Base-by-base conservation (phyloP, 2,329 filamentous ascomycete genomes). In the Neofusicoccum laricinum region DNA sequence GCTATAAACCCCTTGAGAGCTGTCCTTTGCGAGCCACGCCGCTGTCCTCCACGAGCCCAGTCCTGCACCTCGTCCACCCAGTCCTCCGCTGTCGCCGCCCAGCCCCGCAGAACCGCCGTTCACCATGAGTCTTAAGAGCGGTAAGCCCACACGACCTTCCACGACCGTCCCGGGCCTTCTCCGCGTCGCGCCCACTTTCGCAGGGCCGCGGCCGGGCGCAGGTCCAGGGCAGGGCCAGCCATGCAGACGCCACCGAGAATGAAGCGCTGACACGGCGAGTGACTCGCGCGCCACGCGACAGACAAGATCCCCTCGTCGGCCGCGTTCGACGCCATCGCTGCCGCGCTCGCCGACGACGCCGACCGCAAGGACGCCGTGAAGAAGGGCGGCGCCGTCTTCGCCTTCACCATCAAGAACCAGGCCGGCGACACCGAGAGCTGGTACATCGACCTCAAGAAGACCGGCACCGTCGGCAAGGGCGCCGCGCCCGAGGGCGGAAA, bases 391-490 rank as follows among this genome's bases (percentile, higher is more conserved):
- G 92, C 90, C 66, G 83, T 98, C 77, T 97, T 96, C 78, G 89
- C 89, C 66, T 98, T 99, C 81, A 92, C 87, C 63, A 83, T 99
- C 69, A 98, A 96, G 85, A 99, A 99, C 85, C 79, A 82, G 65
- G 84, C 84, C 25, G 92, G 92, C 71, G 86, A 93, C 78, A 88
- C 88, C 65, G 88, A 92, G 73, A 90, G 87, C 80, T 99, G 95
- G 95, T 87, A 96, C 82, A 91, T 99, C 71, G 95, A 99, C 78
- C 87, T 99, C 67, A 97, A 97, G 85, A 86, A 96, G 73, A 90
- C 89, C 67, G 95, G 95, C 68, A 85, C 85, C 64, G 93, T 97
- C 46, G 90, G 86, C 71, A 90, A 90, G 75, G 95, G 95, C 64
- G 76, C 85, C 30, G 85, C 85, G 36, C 86, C 87, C 12, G 77